A percentile compares a stretch with the other conserved stretches of the same genome.
Evolutionary conservation across 306 rosid species (phyloP).

Genomic region (Betula pendula): DNA sequence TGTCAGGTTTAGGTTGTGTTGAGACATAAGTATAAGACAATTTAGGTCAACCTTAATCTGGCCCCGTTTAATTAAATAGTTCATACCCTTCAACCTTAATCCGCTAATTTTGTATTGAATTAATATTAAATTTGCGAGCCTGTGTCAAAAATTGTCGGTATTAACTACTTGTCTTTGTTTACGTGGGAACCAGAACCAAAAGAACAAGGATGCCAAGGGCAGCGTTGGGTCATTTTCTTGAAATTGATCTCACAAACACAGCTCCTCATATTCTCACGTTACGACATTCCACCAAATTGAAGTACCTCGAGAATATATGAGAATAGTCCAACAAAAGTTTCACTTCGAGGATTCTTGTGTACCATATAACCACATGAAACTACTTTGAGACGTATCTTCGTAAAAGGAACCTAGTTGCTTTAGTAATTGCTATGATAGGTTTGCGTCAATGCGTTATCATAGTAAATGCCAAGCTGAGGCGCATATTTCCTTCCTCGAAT

Average conservation of each 20-base stretch:
- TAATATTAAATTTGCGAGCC: too few relatives aligned
- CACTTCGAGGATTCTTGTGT: neutral
- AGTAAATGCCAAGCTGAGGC: neutral
- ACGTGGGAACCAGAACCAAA: conserved; percentile 29
- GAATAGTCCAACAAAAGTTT: conserved; percentile 25
- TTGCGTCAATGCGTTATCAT: neutral
- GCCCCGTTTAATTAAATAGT: too few relatives aligned
- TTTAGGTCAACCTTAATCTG: too few relatives aligned
- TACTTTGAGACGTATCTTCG: neutral
- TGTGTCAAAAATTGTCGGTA: too few relatives aligned
- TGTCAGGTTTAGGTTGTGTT: too few relatives aligned
- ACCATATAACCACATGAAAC: conserved; percentile 1
- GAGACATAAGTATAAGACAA: too few relatives aligned
- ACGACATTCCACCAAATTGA: conserved; percentile 6
- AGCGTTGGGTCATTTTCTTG: conserved; percentile 23
- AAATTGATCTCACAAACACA: conserved; percentile 8
- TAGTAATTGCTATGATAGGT: neutral
- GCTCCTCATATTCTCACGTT: conserved; percentile 12
- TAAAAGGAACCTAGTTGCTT: conserved; percentile 4
- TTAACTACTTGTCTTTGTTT: conserved; percentile 17
- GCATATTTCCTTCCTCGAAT: conserved; percentile 21
- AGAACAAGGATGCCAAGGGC: conserved; percentile 10
- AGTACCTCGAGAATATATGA: conserved; percentile 27
- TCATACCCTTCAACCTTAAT: too few relatives aligned
- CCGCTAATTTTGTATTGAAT: too few relatives aligned